A percentile compares a stretch with the other conserved stretches of the same genome.
These are phyloP conservation scores for Amphicarpaea edgeworthii DNA, from an alignment of 306 rosid genomes.

Conservation along the genomic window DNA sequence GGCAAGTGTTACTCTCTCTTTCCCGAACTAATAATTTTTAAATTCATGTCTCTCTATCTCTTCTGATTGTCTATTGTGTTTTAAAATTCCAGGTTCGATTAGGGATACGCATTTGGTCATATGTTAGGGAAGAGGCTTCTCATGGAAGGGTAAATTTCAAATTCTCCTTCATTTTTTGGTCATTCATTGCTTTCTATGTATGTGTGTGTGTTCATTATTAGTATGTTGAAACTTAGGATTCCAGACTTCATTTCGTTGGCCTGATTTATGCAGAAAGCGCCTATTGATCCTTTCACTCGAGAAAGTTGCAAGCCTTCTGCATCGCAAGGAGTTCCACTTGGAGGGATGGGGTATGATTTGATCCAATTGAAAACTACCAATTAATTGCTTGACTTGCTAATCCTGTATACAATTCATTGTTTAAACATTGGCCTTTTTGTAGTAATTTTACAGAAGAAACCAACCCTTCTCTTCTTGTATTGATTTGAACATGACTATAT, in stretches of 20 bases:
- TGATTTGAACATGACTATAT: slow-evolving; percentile 38
- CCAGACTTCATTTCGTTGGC: slow-evolving; percentile 39
- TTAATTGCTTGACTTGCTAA: slow-evolving; percentile 37
- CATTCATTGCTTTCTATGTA: slow-evolving; percentile 15
- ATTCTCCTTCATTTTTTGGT: slow-evolving; percentile 16
- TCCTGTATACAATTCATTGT: slow-evolving; percentile 35
- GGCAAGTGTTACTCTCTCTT: slow-evolving; percentile 60
- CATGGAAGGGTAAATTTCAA: slow-evolving; percentile 91
- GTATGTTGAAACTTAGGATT: slow-evolving; percentile 42
- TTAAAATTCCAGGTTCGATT: slow-evolving; percentile 72
- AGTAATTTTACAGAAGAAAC: slow-evolving; percentile 6
- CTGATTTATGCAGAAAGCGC: slow-evolving; percentile 84
- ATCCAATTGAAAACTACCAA: slow-evolving; percentile 31
- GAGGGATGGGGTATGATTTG: slow-evolving; percentile 95
- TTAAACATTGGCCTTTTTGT: slow-evolving; percentile 2
- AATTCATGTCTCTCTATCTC: slow-evolving; percentile 16
- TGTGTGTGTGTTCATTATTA: not conserved
- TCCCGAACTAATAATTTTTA: not conserved
- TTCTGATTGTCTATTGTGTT: slow-evolving; percentile 37
- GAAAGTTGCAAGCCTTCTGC: slow-evolving; percentile 98
- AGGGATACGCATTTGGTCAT: slow-evolving; percentile 97
- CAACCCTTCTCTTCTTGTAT: slow-evolving; percentile 39
- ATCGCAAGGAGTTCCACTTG: slow-evolving; percentile 98
- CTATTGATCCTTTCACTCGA: slow-evolving; percentile 96
- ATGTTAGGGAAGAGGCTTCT: slow-evolving; percentile 98